Conservation (phyloP, 306 rosid genomes). For the Urtica urens region DNA sequence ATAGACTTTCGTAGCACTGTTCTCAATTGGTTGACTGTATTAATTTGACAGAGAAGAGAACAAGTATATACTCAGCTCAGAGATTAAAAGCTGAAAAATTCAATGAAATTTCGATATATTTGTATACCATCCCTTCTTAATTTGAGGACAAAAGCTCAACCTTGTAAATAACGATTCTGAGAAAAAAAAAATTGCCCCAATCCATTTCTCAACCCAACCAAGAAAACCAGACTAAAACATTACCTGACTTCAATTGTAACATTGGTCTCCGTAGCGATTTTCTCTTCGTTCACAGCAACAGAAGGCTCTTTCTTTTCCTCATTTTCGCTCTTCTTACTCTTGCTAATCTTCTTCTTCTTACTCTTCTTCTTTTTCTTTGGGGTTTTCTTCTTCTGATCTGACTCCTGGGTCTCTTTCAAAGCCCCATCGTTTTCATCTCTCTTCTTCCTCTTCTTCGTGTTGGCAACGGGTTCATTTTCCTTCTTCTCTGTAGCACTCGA, state of each 20-base stretch:
- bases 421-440: slow-evolving; percentile 5
- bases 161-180: neutral
- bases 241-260: slow-evolving; percentile 34
- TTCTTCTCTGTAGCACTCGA: slow-evolving; percentile 20
- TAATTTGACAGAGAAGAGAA: slow-evolving; percentile 15
- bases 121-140: neutral
- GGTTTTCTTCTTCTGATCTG: slow-evolving; percentile 1
- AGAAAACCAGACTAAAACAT: neutral
- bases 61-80: neutral
- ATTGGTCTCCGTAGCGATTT: slow-evolving; percentile 21
- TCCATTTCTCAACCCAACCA: neutral
- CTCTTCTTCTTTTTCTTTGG: slow-evolving; percentile 20
- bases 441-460: slow-evolving; percentile 12
- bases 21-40: slow-evolving; percentile 34
- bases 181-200: too few species aligned
- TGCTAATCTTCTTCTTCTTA: slow-evolving; percentile 16
- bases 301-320: slow-evolving; percentile 20
- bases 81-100: too few species aligned
- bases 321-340: slow-evolving; percentile 18
- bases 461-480: too few species aligned
- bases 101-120: neutral
- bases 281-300: slow-evolving; percentile 21
- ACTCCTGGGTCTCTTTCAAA: slow-evolving; percentile 11
- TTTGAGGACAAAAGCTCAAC: too few species aligned
- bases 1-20: slow-evolving; percentile 54